phyloP scores from a whole-genome alignment of 208 protist genomes.

The Trypanosoma conorhini region DNA sequence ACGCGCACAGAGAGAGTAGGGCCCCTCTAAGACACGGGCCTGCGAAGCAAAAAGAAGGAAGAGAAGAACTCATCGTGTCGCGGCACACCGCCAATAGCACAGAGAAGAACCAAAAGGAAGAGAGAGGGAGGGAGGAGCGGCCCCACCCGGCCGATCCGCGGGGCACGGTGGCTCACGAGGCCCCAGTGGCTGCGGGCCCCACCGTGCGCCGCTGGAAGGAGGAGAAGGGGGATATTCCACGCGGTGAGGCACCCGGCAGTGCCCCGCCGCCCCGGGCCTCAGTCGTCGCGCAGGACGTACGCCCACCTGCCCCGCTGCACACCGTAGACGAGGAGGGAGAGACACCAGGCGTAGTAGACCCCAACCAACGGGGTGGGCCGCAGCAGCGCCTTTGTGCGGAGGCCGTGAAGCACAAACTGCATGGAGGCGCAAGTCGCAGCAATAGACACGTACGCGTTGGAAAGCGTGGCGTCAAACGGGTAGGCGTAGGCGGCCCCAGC shows the following conservation, averaged over 20 bases:
- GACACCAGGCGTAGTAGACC: slow-evolving; percentile 48
- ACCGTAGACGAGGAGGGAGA: slow-evolving; percentile 59
- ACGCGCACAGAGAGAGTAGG: slow-evolving; percentile 5
- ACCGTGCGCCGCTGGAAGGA: neutral
- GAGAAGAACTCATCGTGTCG: neutral
- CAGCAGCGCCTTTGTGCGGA: slow-evolving; percentile 53
- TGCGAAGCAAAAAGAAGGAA: neutral
- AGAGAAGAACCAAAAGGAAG: neutral
- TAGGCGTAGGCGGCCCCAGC: slow-evolving; percentile 44
- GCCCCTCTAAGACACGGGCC: neutral
- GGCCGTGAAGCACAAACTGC: slow-evolving; percentile 68
- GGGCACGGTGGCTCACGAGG: too few species aligned
- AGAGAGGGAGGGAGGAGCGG: neutral
- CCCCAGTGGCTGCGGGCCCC: too few species aligned
- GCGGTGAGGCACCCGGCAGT: neutral
- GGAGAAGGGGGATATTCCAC: neutral
- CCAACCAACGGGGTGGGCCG: slow-evolving; percentile 34
- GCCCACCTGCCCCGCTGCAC: slow-evolving; percentile 53
- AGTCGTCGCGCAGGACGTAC: slow-evolving; percentile 66
- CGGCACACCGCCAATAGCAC: too few species aligned
- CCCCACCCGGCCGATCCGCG: neutral
- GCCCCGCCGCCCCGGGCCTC: neutral
- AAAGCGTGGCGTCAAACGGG: slow-evolving; percentile 54
- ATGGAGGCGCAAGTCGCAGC: slow-evolving; percentile 50
- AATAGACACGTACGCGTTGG: slow-evolving; percentile 53